These are phyloP conservation scores for Knoxdaviesia capensis DNA, from an alignment of 2,329 filamentous ascomycete genomes.

Conservation along the genomic window DNA sequence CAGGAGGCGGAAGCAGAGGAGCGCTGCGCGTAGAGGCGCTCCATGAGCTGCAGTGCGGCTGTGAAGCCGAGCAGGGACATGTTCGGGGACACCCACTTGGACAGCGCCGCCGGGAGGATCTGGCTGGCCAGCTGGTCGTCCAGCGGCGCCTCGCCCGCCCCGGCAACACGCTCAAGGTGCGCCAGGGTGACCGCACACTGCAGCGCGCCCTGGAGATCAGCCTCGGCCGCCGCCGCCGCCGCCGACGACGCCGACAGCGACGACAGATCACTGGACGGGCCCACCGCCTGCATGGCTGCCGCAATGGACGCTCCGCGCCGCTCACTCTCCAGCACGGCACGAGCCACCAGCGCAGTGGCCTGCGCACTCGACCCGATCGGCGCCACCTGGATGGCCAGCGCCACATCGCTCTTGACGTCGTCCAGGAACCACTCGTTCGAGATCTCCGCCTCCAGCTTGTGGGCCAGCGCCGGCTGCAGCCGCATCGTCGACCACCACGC, in stretches of 20 bases:
- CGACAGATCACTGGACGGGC: constrained; percentile 2
- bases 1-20: constrained; percentile 25
- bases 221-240: too few species aligned
- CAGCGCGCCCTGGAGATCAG: constrained; percentile 34
- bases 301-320: constrained; percentile 35
- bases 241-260: neutral
- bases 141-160: constrained; percentile 18
- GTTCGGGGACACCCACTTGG: constrained; percentile 15
- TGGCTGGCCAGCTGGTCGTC: too few species aligned
- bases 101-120: too few species aligned
- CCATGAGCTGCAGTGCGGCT: constrained; percentile 37
- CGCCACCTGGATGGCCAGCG: constrained; percentile 50
- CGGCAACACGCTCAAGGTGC: constrained; percentile 25
- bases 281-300: constrained; percentile 30
- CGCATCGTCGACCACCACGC: constrained; percentile 73
- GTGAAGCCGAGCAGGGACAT: constrained; percentile 40
- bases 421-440: constrained; percentile 16
- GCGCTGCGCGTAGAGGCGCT: constrained; percentile 25
- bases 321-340: constrained; percentile 33
- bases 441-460: constrained; percentile 34
- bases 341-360: constrained; percentile 36
- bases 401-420: constrained; percentile 28
- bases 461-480: constrained; percentile 48
- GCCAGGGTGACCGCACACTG: constrained; percentile 40
- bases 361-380: constrained; percentile 60